These are phyloP conservation scores for Coleophoma eucalyptorum DNA, from an alignment of 2,329 filamentous ascomycete genomes.

Conservation along the genomic window DNA sequence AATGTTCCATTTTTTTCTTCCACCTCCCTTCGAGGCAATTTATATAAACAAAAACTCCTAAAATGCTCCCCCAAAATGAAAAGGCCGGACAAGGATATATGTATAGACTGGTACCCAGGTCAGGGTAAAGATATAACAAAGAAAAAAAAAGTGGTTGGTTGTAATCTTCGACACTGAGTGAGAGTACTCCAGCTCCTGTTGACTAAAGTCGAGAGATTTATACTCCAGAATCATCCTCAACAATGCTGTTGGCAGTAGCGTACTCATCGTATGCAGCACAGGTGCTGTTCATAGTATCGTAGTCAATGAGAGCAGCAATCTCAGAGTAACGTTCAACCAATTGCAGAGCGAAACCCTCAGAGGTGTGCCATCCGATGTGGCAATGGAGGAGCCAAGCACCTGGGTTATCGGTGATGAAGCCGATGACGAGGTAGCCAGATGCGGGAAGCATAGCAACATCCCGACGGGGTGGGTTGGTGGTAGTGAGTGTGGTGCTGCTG, in stretches of 20 bases:
- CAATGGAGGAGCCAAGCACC: slow-evolving; percentile 15
- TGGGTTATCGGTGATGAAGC: slow-evolving; percentile 8
- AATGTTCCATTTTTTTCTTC: no score
- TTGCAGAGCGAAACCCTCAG: slow-evolving; percentile 43
- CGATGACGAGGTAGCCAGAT: slow-evolving; percentile 8
- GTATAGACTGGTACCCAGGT: no score
- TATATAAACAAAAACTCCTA: no score
- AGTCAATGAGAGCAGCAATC: slow-evolving; percentile 13
- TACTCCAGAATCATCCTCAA: slow-evolving; percentile 17
- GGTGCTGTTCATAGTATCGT: slow-evolving; percentile 20
- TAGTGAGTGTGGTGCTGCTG: not conserved
- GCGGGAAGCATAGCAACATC: slow-evolving; percentile 40
- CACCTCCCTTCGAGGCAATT: no score
- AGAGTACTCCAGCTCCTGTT: no score
- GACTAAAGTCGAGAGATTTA: slow-evolving; percentile 3
- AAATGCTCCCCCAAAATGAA: no score
- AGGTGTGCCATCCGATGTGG: slow-evolving; percentile 42
- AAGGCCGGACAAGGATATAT: no score
- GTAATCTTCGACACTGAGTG: no score
- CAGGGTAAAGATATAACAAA: no score
- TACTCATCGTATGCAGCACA: slow-evolving; percentile 24
- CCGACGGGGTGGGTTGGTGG: slow-evolving; percentile 41
- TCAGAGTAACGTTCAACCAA: slow-evolving; percentile 34
- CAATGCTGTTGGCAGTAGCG: slow-evolving; percentile 6
- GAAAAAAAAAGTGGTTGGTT: no score